A percentile compares a stretch with the other conserved stretches of the same genome.
These are phyloP conservation scores for Fusarium sp. DNA, from an alignment of 2,329 filamentous ascomycete species.

Conservation along the genomic window DNA sequence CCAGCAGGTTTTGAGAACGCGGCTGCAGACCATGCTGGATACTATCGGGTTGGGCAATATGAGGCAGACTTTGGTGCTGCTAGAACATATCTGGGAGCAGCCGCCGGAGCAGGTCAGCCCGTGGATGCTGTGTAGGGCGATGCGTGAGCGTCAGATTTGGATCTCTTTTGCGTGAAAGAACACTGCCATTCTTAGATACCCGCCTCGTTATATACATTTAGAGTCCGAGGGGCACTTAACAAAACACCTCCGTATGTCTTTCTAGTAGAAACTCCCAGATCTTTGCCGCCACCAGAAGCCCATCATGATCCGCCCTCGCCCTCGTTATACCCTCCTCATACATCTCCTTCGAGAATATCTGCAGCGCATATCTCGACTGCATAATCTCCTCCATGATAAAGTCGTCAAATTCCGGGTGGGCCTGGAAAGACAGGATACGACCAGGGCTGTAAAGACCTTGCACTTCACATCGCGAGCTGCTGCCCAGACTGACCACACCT, in stretches of 20 bases:
- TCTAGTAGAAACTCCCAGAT: slow-evolving; percentile 48
- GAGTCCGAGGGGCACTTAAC: slow-evolving; percentile 17
- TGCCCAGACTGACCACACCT: slow-evolving; percentile 55
- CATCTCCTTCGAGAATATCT: slow-evolving; percentile 47
- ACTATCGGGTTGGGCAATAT: slow-evolving; percentile 61
- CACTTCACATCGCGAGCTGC: slow-evolving; percentile 53
- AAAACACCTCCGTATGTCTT: background rate
- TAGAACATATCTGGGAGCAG: slow-evolving; percentile 59
- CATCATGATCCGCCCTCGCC: slow-evolving; percentile 47
- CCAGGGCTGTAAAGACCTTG: slow-evolving; percentile 57
- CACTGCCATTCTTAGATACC: slow-evolving; percentile 19
- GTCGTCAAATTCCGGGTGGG: slow-evolving; percentile 58
- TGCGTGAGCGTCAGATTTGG: slow-evolving; percentile 61
- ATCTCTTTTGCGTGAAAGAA: slow-evolving; percentile 60
- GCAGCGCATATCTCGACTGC: slow-evolving; percentile 44
- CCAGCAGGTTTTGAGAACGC: slow-evolving; percentile 52
- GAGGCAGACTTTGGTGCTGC: slow-evolving; percentile 56
- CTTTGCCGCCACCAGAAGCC: slow-evolving; percentile 43
- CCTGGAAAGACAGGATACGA: slow-evolving; percentile 56
- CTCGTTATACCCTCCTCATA: slow-evolving; percentile 47
- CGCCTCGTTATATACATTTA: slow-evolving; percentile 15
- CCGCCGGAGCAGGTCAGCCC: slow-evolving; percentile 52
- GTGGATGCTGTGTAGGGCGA: slow-evolving; percentile 60
- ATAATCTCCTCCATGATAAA: slow-evolving; percentile 54
- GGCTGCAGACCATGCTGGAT: slow-evolving; percentile 52